These are phyloP conservation scores for Lentinula novae-zelandiae DNA, from an alignment of 1,284 basidiomycete genomes.

Conservation along the genomic window DNA sequence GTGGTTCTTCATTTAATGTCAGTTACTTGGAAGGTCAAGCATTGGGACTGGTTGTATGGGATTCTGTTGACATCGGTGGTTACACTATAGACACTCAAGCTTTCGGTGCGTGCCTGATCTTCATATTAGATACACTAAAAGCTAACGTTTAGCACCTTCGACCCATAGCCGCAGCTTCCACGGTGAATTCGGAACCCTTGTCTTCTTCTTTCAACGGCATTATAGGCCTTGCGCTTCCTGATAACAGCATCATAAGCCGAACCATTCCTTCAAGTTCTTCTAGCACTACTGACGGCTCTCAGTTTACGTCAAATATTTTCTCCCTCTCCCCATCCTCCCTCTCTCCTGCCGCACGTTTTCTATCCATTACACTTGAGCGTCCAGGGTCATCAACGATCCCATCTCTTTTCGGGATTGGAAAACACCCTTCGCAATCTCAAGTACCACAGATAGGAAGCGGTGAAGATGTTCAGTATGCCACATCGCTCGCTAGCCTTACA, in stretches of 20 bases:
- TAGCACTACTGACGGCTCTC: conserved; percentile 57
- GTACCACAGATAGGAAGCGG: conserved; percentile 11
- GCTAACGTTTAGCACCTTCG: conserved; percentile 2
- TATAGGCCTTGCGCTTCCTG: conserved; percentile 69
- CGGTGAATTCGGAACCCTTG: conserved; percentile 52
- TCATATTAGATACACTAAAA: not conserved
- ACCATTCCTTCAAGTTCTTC: conserved; percentile 41
- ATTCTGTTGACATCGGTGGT: conserved; percentile 51
- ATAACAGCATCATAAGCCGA: conserved; percentile 56
- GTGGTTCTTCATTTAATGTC: conserved; percentile 42
- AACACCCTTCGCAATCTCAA: conserved; percentile 44
- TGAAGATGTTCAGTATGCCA: conserved; percentile 3
- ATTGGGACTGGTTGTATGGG: conserved; percentile 63
- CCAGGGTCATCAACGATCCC: conserved; percentile 55
- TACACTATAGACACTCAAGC: conserved; percentile 62
- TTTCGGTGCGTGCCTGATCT: conserved; percentile 38
- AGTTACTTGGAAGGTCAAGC: conserved; percentile 56
- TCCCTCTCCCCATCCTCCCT: conserved; percentile 47
- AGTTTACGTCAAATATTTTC: conserved; percentile 63
- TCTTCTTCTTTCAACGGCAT: conserved; percentile 54
- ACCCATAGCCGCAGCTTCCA: conserved; percentile 47
- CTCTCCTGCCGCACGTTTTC: conserved; percentile 56
- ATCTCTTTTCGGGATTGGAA: conserved; percentile 61
- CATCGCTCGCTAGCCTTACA: conserved; percentile 27
- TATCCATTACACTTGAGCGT: conserved; percentile 63